Evolutionary conservation across 1,284 basidiomycete species (phyloP).

Genomic region (Sanghuangporus weigelae): DNA sequence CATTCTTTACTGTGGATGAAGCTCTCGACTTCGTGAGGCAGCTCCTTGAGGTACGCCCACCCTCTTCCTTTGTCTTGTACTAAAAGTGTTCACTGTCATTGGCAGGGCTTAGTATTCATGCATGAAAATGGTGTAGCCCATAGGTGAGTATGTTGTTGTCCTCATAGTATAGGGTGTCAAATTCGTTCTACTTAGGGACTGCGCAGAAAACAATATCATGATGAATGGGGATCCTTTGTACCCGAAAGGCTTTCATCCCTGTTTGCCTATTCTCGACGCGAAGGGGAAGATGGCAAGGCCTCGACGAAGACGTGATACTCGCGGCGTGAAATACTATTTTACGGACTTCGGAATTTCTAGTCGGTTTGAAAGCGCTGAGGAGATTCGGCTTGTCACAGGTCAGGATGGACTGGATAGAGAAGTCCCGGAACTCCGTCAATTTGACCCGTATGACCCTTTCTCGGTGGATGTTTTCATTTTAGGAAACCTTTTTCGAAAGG

Average conservation of each 20-base stretch:
- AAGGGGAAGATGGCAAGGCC: not conserved
- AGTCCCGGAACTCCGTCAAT: constrained; percentile 4
- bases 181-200: not conserved
- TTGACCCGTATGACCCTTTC: constrained; percentile 9
- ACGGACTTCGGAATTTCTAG: constrained; percentile 16
- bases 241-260: constrained; percentile 7
- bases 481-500: constrained; percentile 10
- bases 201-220: not conserved
- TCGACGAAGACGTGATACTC: not conserved
- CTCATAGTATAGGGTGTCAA: not conserved
- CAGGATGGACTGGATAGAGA: constrained; percentile 8
- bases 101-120: not conserved
- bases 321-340: constrained; percentile 23
- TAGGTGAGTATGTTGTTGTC: not conserved
- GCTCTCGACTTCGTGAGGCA: constrained; percentile 10
- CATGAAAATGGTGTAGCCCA: not conserved
- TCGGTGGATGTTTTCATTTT: constrained; percentile 14
- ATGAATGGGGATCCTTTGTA: not conserved
- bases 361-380: not conserved
- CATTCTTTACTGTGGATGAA: constrained; percentile 5
- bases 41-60: constrained; percentile 2
- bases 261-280: not conserved
- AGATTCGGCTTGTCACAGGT: not conserved
- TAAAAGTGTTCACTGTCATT: not conserved
- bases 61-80: not conserved